Percentiles rank a stretch among this genome's conserved stretches.
phyloP scores from a whole-genome alignment of 768 basidiomycete species.

The Tylopilus sp. region DNA sequence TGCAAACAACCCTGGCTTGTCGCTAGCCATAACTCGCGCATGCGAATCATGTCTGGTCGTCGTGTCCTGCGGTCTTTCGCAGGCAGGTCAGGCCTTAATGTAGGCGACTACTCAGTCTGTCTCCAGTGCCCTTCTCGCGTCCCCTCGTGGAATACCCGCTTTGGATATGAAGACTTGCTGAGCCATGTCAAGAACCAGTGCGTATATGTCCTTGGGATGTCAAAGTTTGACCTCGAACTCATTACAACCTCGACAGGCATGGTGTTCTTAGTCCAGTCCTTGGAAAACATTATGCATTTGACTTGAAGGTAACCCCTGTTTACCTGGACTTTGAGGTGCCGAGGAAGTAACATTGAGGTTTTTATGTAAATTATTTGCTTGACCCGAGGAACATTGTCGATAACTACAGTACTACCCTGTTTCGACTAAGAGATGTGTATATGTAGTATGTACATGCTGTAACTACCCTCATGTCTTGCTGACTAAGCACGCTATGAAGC shows the following conservation, averaged over 20 bases:
- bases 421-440: neutral
- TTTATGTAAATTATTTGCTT: neutral
- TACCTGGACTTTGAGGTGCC: conserved; percentile 9
- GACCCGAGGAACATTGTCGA: neutral
- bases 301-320: conserved; percentile 19
- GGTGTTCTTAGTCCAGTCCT: conserved; percentile 13
- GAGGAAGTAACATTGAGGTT: neutral
- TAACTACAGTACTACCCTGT: neutral
- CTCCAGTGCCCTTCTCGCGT: conserved; percentile 26
- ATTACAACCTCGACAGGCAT: conserved; percentile 13
- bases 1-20: conserved; percentile 8
- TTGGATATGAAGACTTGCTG: conserved; percentile 14
- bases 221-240: neutral
- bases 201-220: conserved; percentile 3
- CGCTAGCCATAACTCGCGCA: neutral
- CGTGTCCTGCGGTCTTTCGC: neutral
- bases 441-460: too few species aligned
- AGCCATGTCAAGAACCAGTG: conserved; percentile 19
- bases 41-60: neutral
- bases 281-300: conserved; percentile 19
- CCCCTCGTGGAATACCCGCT: conserved; percentile 25
- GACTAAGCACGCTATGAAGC: conserved; percentile 15
- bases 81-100: neutral
- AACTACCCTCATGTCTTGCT: neutral
- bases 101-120: conserved; percentile 21